Evolutionary conservation across 331 rosid genomes (phyloP).

Genomic region (Prunus yedoensis): DNA sequence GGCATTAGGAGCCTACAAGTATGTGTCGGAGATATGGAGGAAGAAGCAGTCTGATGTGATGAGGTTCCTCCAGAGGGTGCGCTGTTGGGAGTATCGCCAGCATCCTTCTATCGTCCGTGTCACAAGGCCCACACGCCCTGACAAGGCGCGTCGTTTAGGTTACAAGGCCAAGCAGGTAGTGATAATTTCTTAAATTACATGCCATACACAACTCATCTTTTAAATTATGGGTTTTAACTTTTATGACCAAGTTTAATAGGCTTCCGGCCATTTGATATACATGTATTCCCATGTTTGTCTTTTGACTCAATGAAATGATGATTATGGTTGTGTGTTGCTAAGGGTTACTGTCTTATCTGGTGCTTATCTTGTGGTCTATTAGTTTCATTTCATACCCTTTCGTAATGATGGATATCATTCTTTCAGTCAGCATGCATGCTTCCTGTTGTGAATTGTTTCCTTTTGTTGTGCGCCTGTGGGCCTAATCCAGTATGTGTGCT

Average conservation of each 20-base stretch:
- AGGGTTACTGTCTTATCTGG: neutral
- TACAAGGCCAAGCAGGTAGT: slow-evolving; percentile 81
- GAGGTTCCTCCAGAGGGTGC: slow-evolving; percentile 75
- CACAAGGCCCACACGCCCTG: slow-evolving; percentile 79
- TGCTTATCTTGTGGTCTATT: neutral
- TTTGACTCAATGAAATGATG: neutral
- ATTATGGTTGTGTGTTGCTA: neutral
- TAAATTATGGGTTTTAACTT: neutral
- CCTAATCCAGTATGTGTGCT: neutral
- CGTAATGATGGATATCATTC: too few relatives aligned
- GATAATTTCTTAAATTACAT: neutral
- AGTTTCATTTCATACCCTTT: neutral
- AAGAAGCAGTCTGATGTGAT: slow-evolving; percentile 82
- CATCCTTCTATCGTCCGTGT: slow-evolving; percentile 76
- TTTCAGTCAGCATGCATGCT: too few relatives aligned
- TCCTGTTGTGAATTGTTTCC: neutral
- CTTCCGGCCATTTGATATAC: neutral
- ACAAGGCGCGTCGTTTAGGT: slow-evolving; percentile 82
- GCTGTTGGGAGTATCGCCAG: slow-evolving; percentile 92
- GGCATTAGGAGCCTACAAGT: slow-evolving; percentile 69
- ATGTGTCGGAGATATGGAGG: slow-evolving; percentile 84
- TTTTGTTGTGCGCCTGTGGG: neutral
- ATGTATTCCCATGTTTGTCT: too few relatives aligned
- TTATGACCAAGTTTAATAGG: neutral
- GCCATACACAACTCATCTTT: neutral